Evolutionary conservation across 108 stramenopile genomes (phyloP).

Genomic region (Craspedostauros australis): DNA sequence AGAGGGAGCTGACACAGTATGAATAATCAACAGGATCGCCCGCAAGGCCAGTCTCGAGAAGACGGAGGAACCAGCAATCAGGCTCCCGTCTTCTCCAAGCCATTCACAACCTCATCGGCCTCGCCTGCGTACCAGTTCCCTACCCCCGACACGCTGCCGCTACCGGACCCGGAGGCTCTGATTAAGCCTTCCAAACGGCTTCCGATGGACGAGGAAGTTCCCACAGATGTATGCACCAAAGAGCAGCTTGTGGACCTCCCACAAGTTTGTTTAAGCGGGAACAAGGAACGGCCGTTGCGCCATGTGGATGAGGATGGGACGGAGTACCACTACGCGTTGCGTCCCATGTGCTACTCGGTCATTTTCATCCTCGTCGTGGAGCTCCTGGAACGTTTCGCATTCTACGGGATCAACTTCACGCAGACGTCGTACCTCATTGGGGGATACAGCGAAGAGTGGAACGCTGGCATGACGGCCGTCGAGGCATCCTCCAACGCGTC

Average conservation of each 20-base stretch:
- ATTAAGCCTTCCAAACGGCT: too few species aligned
- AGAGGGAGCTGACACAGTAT: too few species aligned
- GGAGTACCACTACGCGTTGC: slow-evolving; percentile 43
- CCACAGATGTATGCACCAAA: slow-evolving; percentile 23
- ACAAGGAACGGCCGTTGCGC: slow-evolving; percentile 44
- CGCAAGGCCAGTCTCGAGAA: too few species aligned
- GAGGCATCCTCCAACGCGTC: slow-evolving; percentile 65
- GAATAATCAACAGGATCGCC: too few species aligned
- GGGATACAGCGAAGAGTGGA: slow-evolving; percentile 70
- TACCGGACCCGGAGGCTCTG: too few species aligned
- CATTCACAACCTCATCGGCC: too few species aligned
- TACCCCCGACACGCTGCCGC: too few species aligned
- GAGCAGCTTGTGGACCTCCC: slow-evolving; percentile 37
- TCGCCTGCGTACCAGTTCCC: too few species aligned
- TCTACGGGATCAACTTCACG: slow-evolving; percentile 82
- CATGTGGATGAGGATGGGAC: slow-evolving; percentile 52
- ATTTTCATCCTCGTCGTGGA: slow-evolving; percentile 74
- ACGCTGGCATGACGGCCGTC: slow-evolving; percentile 57
- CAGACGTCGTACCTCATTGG: slow-evolving; percentile 79
- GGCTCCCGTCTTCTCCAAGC: too few species aligned
- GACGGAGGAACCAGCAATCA: too few species aligned
- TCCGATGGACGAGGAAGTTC: slow-evolving; percentile 36
- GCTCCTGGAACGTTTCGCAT: slow-evolving; percentile 75
- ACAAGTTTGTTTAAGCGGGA: slow-evolving; percentile 30
- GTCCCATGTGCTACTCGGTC: slow-evolving; percentile 65